Evolutionary conservation across 352 stramenopile genomes (phyloP).

Genomic region (Globisporangium camurandrum): DNA sequence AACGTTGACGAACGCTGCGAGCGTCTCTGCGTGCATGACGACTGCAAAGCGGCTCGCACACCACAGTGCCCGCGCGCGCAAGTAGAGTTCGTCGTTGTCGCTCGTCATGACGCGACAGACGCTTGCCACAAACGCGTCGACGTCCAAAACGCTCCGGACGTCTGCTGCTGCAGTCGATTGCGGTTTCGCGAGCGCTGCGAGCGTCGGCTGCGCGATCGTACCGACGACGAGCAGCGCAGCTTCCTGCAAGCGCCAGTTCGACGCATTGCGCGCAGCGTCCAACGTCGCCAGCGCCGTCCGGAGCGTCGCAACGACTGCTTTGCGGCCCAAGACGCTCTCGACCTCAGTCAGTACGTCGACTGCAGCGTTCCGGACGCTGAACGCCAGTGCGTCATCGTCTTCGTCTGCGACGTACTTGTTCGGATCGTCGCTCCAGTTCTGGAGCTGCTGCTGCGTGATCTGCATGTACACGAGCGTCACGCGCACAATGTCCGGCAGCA

Average conservation of each 20-base stretch:
- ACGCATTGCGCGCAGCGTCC: slow-evolving; percentile 28
- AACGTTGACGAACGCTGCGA: slow-evolving; percentile 60
- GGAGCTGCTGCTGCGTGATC: slow-evolving; percentile 66
- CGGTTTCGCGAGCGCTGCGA: slow-evolving; percentile 54
- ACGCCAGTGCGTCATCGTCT: slow-evolving; percentile 75
- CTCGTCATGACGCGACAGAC: slow-evolving; percentile 76
- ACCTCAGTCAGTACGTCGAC: slow-evolving; percentile 58
- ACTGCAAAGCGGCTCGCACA: slow-evolving; percentile 66
- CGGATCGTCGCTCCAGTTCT: slow-evolving; percentile 68
- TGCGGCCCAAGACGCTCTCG: slow-evolving; percentile 53
- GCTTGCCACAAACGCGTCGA: slow-evolving; percentile 60
- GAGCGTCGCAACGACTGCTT: slow-evolving; percentile 46
- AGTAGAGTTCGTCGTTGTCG: slow-evolving; percentile 53
- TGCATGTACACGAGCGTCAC: slow-evolving; percentile 84
- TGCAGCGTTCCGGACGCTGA: slow-evolving; percentile 69
- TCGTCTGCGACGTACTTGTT: slow-evolving; percentile 84
- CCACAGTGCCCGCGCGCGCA: slow-evolving; percentile 72
- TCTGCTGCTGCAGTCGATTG: too few relatives aligned
- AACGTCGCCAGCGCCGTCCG: slow-evolving; percentile 59
- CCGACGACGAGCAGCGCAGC: slow-evolving; percentile 65
- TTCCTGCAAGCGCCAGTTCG: slow-evolving; percentile 75
- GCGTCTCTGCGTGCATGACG: slow-evolving; percentile 67
- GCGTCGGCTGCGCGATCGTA: slow-evolving; percentile 44
- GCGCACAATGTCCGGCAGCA: slow-evolving; percentile 62
- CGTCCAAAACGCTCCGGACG: slow-evolving; percentile 41